phyloP scores from a whole-genome alignment of 306 rosid genomes.

The Potentilla sterilis region DNA sequence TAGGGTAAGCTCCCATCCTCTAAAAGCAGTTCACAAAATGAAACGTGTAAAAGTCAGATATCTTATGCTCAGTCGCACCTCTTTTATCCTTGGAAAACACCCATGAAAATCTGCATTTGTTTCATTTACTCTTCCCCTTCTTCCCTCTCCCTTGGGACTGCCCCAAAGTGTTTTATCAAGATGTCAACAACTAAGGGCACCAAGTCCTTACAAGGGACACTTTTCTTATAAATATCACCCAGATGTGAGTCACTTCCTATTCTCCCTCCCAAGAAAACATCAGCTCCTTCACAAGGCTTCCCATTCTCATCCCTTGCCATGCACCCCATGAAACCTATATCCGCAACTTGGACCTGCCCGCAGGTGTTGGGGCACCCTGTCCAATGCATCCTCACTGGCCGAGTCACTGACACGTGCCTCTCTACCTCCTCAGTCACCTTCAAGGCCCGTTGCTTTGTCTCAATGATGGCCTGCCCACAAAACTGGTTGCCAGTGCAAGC shows the following conservation, averaged over 20 bases:
- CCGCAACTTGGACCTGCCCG: constrained; percentile 96
- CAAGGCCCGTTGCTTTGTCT: constrained; percentile 87
- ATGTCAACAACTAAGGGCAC: constrained; percentile 76
- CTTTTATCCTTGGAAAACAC: not conserved
- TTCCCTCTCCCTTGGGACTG: constrained; percentile 70
- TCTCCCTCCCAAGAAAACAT: constrained; percentile 86
- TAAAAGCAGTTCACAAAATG: not conserved
- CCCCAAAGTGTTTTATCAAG: constrained; percentile 72
- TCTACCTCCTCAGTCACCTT: constrained; percentile 83
- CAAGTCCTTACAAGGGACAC: constrained; percentile 92
- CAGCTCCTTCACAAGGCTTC: constrained; percentile 73
- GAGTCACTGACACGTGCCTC: constrained; percentile 58
- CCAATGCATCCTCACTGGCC: constrained; percentile 94
- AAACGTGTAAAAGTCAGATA: not conserved
- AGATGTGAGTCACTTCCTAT: constrained; percentile 94
- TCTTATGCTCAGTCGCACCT: not conserved
- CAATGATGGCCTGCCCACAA: constrained; percentile 94
- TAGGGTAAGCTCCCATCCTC: not conserved
- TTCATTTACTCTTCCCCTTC: constrained; percentile 52
- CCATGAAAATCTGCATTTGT: not conserved
- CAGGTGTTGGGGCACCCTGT: constrained; percentile 92
- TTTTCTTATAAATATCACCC: constrained; percentile 69
- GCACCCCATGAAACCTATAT: constrained; percentile 97
- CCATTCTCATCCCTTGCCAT: constrained; percentile 90
- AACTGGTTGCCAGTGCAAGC: constrained; percentile 96